Evolutionary conservation across 2,329 filamentous ascomycete genomes (phyloP).

Genomic region (Chaetomium olivaceum): DNA sequence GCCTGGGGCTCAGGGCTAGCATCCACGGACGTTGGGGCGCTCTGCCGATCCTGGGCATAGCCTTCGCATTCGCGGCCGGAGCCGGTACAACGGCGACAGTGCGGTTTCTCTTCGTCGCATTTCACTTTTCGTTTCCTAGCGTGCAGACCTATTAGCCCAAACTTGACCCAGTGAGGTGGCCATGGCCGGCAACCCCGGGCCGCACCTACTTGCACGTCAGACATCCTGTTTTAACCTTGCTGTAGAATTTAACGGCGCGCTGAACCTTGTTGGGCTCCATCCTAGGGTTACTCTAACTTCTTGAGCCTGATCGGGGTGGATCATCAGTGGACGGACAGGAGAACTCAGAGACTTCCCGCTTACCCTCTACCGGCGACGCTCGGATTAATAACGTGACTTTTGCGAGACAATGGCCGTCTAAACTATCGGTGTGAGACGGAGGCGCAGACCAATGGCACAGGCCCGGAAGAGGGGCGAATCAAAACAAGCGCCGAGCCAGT

Average conservation of each 20-base stretch:
- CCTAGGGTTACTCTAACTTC: not conserved
- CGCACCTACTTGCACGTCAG: conserved; percentile 28
- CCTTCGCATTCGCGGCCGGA: conserved; percentile 30
- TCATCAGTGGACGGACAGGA: not conserved
- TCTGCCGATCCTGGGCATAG: conserved; percentile 11
- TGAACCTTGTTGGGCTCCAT: conserved; percentile 12
- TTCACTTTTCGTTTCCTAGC: conserved; percentile 31
- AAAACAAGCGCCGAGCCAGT: not conserved
- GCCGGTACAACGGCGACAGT: conserved; percentile 28
- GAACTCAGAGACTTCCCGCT: not conserved
- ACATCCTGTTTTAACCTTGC: conserved; percentile 26
- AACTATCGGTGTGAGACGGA: not conserved
- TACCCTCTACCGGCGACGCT: too few relatives aligned
- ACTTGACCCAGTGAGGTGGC: not conserved
- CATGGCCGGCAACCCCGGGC: not conserved
- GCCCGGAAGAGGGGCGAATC: not conserved
- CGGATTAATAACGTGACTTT: conserved; percentile 13
- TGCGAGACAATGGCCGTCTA: not conserved
- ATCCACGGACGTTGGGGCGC: not conserved
- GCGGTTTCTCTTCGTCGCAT: conserved; percentile 32
- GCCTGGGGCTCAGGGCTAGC: not conserved
- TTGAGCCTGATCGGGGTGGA: not conserved
- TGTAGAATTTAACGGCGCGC: conserved; percentile 13
- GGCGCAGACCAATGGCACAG: not conserved
- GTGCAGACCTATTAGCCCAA: not conserved